phyloP scores from a whole-genome alignment of 2,329 filamentous ascomycete genomes.

The Pseudogymnoascus sp. region DNA sequence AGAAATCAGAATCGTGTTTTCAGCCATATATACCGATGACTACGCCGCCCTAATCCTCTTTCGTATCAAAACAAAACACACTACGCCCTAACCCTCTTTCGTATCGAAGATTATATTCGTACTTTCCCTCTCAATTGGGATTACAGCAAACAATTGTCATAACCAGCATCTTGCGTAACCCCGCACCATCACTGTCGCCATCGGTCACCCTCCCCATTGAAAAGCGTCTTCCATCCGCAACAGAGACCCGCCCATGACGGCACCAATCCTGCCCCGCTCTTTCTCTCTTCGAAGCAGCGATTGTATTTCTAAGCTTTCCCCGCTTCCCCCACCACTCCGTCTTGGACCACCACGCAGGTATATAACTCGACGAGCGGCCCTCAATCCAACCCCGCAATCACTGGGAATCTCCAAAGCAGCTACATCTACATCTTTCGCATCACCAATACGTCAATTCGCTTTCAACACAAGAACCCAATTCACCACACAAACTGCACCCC shows the following conservation, averaged over 20 bases:
- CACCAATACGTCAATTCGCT: background rate
- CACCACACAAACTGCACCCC: background rate
- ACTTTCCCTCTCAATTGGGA: background rate
- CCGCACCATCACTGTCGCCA: background rate
- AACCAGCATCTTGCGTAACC: background rate
- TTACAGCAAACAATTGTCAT: background rate
- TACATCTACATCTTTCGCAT: background rate
- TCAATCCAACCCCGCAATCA: background rate
- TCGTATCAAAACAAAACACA: background rate
- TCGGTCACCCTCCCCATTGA: background rate
- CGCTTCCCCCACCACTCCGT: background rate
- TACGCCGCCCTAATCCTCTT: too few relatives aligned
- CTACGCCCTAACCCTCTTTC: too few relatives aligned
- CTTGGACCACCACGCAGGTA: background rate
- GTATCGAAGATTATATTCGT: background rate
- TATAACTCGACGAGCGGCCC: background rate
- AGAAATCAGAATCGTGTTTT: too few relatives aligned
- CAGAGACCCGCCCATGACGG: background rate
- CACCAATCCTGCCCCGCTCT: background rate
- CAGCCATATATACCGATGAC: too few relatives aligned
- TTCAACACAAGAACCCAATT: background rate
- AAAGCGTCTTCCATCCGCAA: background rate
- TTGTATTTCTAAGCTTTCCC: constrained; percentile 3
- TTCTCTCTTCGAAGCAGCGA: background rate
- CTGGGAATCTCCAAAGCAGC: background rate